Conservation (phyloP, 805 yeast genomes). For the Barnettozyma vustinii region DNA sequence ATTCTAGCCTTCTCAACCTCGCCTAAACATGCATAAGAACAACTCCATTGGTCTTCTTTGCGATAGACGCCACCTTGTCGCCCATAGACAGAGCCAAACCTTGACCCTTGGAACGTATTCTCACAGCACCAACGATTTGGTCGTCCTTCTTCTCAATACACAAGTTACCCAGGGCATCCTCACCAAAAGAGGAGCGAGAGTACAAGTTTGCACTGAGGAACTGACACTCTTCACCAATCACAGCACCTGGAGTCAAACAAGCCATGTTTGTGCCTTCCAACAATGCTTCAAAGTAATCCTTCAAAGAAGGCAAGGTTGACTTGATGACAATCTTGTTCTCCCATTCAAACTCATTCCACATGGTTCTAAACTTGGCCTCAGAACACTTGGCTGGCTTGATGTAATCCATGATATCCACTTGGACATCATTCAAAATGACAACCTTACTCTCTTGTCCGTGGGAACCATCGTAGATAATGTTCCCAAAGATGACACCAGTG, state of each 20-base stretch:
- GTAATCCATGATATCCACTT: constrained; percentile 95
- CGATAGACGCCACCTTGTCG: constrained; percentile 83
- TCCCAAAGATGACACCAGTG: constrained; percentile 97
- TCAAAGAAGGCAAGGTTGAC: constrained; percentile 58
- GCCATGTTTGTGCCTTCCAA: constrained; percentile 88
- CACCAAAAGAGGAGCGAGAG: constrained; percentile 91
- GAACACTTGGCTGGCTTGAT: constrained; percentile 91
- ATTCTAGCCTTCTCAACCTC: neutral
- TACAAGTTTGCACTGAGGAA: constrained; percentile 93
- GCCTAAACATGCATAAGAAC: constrained; percentile 25
- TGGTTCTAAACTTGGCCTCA: constrained; percentile 85
- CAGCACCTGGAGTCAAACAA: constrained; percentile 86
- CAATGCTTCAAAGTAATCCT: constrained; percentile 71
- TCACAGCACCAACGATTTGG: constrained; percentile 84
- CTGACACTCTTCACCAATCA: constrained; percentile 83
- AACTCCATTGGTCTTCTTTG: constrained; percentile 47
- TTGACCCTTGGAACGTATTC: constrained; percentile 96
- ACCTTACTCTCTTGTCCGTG: constrained; percentile 86
- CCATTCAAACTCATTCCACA: constrained; percentile 99
- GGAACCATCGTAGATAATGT: constrained; percentile 93
- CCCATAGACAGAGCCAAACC: constrained; percentile 94
- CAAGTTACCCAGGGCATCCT: constrained; percentile 93
- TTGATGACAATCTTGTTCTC: constrained; percentile 93
- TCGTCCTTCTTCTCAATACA: constrained; percentile 84
- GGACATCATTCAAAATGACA: constrained; percentile 90